Conservation (phyloP, 2,329 filamentous ascomycete species). For the Ceratocystis destructans region DNA sequence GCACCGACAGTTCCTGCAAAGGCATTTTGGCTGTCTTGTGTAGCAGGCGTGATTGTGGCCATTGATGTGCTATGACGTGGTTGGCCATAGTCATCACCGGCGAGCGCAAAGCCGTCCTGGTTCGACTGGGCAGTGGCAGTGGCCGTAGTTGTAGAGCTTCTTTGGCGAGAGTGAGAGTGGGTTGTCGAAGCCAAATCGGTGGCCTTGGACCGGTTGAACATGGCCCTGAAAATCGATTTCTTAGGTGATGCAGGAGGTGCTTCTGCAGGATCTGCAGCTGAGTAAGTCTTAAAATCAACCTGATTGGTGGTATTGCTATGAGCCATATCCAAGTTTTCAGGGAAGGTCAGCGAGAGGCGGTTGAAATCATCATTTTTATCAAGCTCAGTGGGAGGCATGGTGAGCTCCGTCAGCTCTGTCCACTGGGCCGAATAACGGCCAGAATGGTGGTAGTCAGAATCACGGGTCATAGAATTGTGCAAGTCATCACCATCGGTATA, state of each 20-base stretch:
- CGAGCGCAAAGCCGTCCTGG: neutral
- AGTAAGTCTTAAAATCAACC: neutral
- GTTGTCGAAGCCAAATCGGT: slow-evolving; percentile 1
- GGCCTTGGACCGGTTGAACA: slow-evolving; percentile 17
- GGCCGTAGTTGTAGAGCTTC: slow-evolving; percentile 12
- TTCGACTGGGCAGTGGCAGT: neutral
- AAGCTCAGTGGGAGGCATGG: slow-evolving; percentile 16
- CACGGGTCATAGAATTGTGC: slow-evolving; percentile 10
- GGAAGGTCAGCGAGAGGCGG: slow-evolving; percentile 15
- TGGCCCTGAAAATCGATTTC: slow-evolving; percentile 15
- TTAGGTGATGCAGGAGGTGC: slow-evolving; percentile 9
- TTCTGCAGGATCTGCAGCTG: neutral
- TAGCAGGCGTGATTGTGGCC: neutral
- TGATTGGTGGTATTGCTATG: neutral
- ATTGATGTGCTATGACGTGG: neutral
- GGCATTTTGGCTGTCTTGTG: neutral
- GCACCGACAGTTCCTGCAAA: neutral
- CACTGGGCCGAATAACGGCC: slow-evolving; percentile 17
- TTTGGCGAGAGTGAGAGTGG: slow-evolving; percentile 18
- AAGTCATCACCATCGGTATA: slow-evolving; percentile 15
- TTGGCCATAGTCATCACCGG: neutral
- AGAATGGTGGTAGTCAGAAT: slow-evolving; percentile 12
- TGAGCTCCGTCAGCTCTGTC: slow-evolving; percentile 18
- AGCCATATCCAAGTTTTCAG: slow-evolving; percentile 8
- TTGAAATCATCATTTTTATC: slow-evolving; percentile 17